Conservation (phyloP, 73 alveolate species). For the Paraurostyla sp. region DNA sequence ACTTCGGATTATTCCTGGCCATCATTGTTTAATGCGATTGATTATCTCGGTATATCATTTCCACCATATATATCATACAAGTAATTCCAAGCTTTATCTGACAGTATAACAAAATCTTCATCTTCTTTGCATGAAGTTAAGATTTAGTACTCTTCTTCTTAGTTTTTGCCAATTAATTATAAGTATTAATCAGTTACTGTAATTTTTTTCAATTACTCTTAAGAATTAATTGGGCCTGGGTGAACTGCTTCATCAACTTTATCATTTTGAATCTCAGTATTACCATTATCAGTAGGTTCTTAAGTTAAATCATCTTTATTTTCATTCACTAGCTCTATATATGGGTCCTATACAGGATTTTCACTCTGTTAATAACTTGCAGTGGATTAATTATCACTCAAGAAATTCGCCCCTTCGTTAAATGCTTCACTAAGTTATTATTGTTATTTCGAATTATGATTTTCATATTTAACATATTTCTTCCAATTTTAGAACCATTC, state of each 20-base stretch:
- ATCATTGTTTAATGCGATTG: neutral
- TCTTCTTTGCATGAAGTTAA: neutral
- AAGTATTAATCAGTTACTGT: neutral
- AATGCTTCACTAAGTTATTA: too few species aligned
- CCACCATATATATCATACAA: constrained; percentile 38
- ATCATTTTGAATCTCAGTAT: neutral
- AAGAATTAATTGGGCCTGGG: constrained; percentile 32
- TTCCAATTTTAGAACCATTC: constrained; percentile 4
- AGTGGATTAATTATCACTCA: too few species aligned
- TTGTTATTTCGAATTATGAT: neutral
- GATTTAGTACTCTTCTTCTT: constrained; percentile 19
- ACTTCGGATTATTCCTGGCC: neutral
- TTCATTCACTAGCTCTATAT: too few species aligned
- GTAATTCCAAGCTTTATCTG: constrained; percentile 24
- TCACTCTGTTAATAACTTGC: too few species aligned
- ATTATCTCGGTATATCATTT: constrained; percentile 30
- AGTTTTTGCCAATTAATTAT: neutral
- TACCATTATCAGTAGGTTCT: neutral
- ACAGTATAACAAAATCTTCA: constrained; percentile 9
- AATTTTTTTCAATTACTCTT: neutral
- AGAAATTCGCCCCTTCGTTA: too few species aligned
- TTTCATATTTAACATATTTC: neutral
- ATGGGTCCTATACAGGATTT: too few species aligned
- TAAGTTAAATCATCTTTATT: too few species aligned
- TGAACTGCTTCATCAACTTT: neutral